A percentile compares a stretch with the other conserved stretches of the same genome.
Evolutionary conservation across 257 asterid species (phyloP).

Genomic region (Jacaranda copaia): DNA sequence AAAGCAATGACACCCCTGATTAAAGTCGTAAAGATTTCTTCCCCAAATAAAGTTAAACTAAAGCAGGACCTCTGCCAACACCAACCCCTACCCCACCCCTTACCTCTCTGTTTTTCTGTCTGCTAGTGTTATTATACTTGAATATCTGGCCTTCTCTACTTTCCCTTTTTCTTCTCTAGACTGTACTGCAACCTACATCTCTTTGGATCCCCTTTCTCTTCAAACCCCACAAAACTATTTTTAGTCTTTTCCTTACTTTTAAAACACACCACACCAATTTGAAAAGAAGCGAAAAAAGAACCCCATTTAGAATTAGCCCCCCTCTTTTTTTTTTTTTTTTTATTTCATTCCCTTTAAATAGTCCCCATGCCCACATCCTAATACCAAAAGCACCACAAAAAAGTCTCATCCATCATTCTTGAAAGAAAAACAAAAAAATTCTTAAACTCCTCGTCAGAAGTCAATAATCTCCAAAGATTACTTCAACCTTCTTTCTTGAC

Average conservation of each 20-base stretch:
- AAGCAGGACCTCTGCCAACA: conserved; percentile 20
- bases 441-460: conserved; percentile 6
- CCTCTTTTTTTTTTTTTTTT: background rate
- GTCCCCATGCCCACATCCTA: background rate
- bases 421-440: too few species aligned
- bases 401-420: conserved; percentile 24
- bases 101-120: conserved; percentile 44
- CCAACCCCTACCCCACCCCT: background rate
- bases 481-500: background rate
- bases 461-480: conserved; percentile 19
- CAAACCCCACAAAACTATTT: background rate
- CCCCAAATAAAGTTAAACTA: conserved; percentile 34
- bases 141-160: conserved; percentile 32
- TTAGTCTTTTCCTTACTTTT: conserved; percentile 14
- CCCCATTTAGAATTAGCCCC: background rate
- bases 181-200: conserved; percentile 40
- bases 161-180: conserved; percentile 28
- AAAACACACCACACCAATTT: conserved; percentile 30
- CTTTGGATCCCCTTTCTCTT: conserved; percentile 19
- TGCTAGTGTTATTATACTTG: conserved; percentile 28
- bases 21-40: conserved; percentile 34
- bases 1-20: conserved; percentile 38
- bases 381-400: background rate
- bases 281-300: background rate
- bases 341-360: conserved; percentile 38